A percentile compares a stretch with the other conserved stretches of the same genome.
Conservation (phyloP, 2,329 filamentous ascomycete species). For the Colletotrichum spinosum region DNA sequence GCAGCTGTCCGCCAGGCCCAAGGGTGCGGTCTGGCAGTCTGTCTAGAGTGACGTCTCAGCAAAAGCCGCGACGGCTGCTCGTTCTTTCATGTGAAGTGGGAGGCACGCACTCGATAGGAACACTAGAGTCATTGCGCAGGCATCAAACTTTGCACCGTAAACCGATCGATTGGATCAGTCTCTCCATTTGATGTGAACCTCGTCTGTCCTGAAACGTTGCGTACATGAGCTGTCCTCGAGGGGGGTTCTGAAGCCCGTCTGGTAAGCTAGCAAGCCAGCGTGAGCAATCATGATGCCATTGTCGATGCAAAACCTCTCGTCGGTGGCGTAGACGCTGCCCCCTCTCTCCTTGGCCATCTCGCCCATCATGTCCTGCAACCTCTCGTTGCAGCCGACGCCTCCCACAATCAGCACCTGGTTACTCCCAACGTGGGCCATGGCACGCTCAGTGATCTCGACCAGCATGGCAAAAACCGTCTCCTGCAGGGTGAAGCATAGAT, state of each 20-base stretch:
- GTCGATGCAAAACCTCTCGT: conserved; percentile 98
- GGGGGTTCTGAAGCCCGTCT: conserved; percentile 81
- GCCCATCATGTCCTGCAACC: conserved; percentile 98
- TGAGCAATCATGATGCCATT: conserved; percentile 99
- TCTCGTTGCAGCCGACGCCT: conserved; percentile 94
- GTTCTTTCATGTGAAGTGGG: no score
- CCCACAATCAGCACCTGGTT: conserved; percentile 94
- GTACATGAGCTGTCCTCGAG: conserved; percentile 87
- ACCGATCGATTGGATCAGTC: conserved; percentile 54
- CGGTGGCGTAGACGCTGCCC: conserved; percentile 92
- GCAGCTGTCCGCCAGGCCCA: background rate
- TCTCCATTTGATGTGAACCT: conserved; percentile 84
- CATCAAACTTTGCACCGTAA: background rate
- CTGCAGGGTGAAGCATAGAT: conserved; percentile 94
- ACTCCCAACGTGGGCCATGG: conserved; percentile 97
- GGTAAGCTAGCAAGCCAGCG: conserved; percentile 87
- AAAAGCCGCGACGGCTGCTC: no score
- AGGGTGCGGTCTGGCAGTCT: no score
- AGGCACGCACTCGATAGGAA: conserved; percentile 5
- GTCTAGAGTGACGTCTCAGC: no score
- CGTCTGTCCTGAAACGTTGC: conserved; percentile 85
- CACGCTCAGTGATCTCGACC: conserved; percentile 97
- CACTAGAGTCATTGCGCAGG: conserved; percentile 22
- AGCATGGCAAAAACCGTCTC: conserved; percentile 98
- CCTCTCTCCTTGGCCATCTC: conserved; percentile 90